A percentile compares a stretch with the other conserved stretches of the same genome.
phyloP scores from a whole-genome alignment of 805 yeast genomes.

The Myxozyma monticola region DNA sequence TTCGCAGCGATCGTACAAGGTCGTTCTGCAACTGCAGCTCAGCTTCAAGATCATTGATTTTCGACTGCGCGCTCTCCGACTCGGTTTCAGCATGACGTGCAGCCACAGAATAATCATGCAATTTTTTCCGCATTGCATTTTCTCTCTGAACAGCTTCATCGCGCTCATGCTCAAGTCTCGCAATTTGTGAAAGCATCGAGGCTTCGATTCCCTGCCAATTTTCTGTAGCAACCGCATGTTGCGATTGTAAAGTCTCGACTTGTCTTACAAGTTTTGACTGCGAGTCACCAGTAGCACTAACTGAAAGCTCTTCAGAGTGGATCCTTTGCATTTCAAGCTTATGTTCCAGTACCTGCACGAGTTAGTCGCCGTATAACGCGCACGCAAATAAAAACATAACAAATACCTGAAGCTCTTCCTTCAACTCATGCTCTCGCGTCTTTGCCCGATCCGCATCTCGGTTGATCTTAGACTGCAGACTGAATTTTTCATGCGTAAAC shows the following conservation, averaged over 20 bases:
- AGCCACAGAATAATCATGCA: constrained; percentile 10
- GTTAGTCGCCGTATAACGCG: constrained; percentile 14
- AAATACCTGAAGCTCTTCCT: constrained; percentile 32
- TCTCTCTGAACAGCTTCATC: constrained; percentile 42
- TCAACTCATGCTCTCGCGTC: constrained; percentile 31
- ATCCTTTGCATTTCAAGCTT: constrained; percentile 68
- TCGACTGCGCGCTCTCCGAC: constrained; percentile 12
- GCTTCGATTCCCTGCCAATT: constrained; percentile 84
- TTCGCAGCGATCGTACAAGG: constrained; percentile 18
- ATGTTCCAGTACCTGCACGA: constrained; percentile 65
- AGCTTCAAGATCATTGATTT: constrained; percentile 20
- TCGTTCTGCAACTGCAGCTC: constrained; percentile 22
- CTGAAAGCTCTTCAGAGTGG: constrained; percentile 52
- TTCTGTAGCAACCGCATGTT: constrained; percentile 72
- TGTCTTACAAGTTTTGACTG: constrained; percentile 44
- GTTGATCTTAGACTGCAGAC: constrained; percentile 35
- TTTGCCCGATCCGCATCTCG: constrained; percentile 38
- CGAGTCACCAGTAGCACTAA: constrained; percentile 36
- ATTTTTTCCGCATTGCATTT: constrained; percentile 14
- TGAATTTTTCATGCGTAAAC: constrained; percentile 34
- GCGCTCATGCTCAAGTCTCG: constrained; percentile 48
- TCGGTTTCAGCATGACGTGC: constrained; percentile 12
- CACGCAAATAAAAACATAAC: constrained; percentile 37
- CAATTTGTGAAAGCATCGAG: constrained; percentile 52
- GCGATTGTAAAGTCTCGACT: constrained; percentile 62